phyloP scores from a whole-genome alignment of 805 yeast genomes.

The Metschnikowia henanensis region DNA sequence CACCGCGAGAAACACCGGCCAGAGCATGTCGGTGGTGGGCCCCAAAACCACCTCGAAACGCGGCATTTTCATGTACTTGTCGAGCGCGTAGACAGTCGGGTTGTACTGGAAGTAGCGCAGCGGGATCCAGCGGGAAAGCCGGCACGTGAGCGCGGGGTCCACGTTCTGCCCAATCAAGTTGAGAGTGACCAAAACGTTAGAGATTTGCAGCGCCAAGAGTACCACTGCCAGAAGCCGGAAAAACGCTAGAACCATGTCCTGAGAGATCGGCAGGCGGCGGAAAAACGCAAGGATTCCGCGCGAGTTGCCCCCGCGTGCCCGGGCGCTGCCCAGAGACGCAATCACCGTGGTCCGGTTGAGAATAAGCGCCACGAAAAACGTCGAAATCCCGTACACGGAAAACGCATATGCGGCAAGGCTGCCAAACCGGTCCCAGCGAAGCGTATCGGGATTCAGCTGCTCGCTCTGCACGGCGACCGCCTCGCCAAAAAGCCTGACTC shows the following conservation, averaged over 20 bases:
- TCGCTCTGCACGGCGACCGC: conserved; percentile 16
- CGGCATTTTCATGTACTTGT: conserved; percentile 31
- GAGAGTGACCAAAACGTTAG: conserved; percentile 32
- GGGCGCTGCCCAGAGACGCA: conserved; percentile 34
- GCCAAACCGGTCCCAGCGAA: conserved; percentile 20
- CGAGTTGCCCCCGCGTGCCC: conserved; percentile 14
- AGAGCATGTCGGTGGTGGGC: conserved; percentile 53
- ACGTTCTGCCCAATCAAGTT: conserved; percentile 21
- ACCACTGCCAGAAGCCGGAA: conserved; percentile 31
- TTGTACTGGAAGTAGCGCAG: conserved; percentile 11
- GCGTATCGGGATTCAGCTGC: conserved; percentile 8
- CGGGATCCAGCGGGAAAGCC: conserved; percentile 14
- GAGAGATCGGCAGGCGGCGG: conserved; percentile 18
- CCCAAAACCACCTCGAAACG: conserved; percentile 35
- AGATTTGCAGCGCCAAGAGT: conserved; percentile 25
- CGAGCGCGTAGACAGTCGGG: conserved; percentile 14
- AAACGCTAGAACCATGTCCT: conserved; percentile 11
- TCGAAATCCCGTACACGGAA: conserved; percentile 37
- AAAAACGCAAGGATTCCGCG: conserved; percentile 20
- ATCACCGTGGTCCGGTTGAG: conserved; percentile 38
- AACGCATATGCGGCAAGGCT: conserved; percentile 32
- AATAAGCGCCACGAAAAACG: conserved; percentile 38
- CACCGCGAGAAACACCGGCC: conserved; percentile 57
- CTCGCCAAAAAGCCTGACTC: conserved; percentile 10
- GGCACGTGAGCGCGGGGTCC: conserved; percentile 6